Percentiles rank a stretch among this genome's conserved stretches.
Evolutionary conservation across 139 green algal genomes (phyloP).

Genomic region (Trebouxia sp.): DNA sequence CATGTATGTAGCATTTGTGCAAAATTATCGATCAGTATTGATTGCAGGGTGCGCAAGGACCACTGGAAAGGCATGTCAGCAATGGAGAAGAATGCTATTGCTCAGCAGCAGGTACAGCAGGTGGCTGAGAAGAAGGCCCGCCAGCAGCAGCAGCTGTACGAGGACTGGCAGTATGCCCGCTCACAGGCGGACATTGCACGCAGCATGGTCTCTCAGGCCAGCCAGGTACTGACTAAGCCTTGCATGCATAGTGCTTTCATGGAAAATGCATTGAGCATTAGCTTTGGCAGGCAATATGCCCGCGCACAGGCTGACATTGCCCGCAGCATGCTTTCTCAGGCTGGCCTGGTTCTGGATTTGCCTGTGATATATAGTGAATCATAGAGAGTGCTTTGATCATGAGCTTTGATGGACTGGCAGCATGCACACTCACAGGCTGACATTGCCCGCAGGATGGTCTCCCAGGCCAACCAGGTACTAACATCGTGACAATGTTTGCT

Average conservation of each 20-base stretch:
- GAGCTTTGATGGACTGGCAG: no score
- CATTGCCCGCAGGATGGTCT: slow-evolving; percentile 20
- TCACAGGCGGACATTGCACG: slow-evolving; percentile 16
- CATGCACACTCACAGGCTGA: slow-evolving; percentile 10
- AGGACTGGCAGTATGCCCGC: slow-evolving; percentile 19
- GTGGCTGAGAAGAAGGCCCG: slow-evolving; percentile 56
- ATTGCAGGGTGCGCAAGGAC: slow-evolving; percentile 45
- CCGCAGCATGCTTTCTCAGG: no score
- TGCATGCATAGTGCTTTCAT: no score
- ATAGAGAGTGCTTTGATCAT: no score
- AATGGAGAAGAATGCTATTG: slow-evolving; percentile 49
- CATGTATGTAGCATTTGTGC: no score
- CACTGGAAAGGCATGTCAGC: slow-evolving; percentile 58
- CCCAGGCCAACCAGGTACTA: slow-evolving; percentile 5
- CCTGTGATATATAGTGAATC: no score
- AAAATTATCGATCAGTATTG: not conserved
- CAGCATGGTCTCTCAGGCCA: slow-evolving; percentile 13
- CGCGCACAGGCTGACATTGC: no score
- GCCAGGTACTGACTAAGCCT: slow-evolving; percentile 2
- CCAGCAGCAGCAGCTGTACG: slow-evolving; percentile 38
- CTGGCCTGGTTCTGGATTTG: no score
- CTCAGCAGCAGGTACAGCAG: slow-evolving; percentile 55
- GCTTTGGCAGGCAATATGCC: no score
- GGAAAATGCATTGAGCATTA: no score
- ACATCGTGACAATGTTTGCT: no score